A percentile compares a stretch with the other conserved stretches of the same genome.
phyloP scores from a whole-genome alignment of 345 rosid species.

The Cardamine chenopodiifolia region DNA sequence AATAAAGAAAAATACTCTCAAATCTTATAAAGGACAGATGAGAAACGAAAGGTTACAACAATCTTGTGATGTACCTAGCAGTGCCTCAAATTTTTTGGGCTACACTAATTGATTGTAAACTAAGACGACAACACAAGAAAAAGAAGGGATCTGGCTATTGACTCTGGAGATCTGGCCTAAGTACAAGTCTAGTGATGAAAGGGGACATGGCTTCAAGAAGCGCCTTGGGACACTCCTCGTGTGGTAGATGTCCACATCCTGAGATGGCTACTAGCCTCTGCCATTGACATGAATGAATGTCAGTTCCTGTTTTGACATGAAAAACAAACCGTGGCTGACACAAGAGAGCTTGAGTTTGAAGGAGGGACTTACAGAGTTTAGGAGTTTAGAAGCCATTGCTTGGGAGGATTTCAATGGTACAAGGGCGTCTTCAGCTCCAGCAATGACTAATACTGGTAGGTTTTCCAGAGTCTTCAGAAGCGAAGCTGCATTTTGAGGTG shows the following conservation, averaged over 20 bases:
- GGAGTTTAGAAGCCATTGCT: conserved; percentile 72
- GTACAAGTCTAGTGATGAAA: conserved; percentile 64
- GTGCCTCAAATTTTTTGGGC: conserved; percentile 4
- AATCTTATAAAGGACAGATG: not conserved
- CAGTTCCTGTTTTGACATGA: conserved; percentile 23
- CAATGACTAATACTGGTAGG: conserved; percentile 67
- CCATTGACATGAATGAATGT: conserved; percentile 23
- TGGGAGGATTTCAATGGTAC: conserved; percentile 76
- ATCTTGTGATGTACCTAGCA: conserved; percentile 23
- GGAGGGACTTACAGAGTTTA: conserved; percentile 72
- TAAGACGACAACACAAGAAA: conserved; percentile 16
- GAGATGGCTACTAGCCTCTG: conserved; percentile 90
- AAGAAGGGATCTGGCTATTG: conserved; percentile 43
- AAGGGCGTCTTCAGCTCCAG: conserved; percentile 82
- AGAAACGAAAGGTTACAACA: conserved; percentile 23
- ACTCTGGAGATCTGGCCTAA: conserved; percentile 51
- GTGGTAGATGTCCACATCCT: conserved; percentile 91
- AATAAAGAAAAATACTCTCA: conserved; percentile 6
- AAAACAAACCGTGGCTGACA: not conserved
- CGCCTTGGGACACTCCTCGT: conserved; percentile 87
- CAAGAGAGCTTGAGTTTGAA: not conserved
- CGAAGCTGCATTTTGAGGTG: conserved; percentile 53
- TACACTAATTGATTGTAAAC: conserved; percentile 27
- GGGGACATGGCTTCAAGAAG: conserved; percentile 76
- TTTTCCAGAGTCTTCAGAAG: conserved; percentile 64